Percentiles rank a stretch among this genome's conserved stretches.
These are phyloP conservation scores for Globisporangium carolinianum DNA, from an alignment of 352 stramenopile species.

Conservation along the genomic window DNA sequence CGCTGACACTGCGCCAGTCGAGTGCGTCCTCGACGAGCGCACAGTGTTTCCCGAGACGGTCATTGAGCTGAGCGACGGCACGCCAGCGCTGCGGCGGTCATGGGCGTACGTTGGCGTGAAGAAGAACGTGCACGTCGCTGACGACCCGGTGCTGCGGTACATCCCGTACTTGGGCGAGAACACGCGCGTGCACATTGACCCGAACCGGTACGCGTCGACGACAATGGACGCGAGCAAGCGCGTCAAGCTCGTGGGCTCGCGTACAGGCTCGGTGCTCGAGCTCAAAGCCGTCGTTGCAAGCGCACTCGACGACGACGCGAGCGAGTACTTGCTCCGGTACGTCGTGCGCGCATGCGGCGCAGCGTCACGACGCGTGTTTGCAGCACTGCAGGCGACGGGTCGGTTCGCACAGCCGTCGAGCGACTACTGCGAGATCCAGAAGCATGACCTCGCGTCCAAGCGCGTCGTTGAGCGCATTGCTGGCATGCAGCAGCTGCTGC, in stretches of 20 bases:
- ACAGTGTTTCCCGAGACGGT: conserved; percentile 43
- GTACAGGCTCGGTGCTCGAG: conserved; percentile 12
- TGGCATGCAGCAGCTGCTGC: conserved; percentile 11
- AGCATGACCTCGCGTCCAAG: conserved; percentile 20
- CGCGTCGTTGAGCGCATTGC: conserved; percentile 18
- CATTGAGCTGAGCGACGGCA: conserved; percentile 33
- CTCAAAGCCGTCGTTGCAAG: conserved; percentile 29
- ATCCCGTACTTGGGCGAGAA: conserved; percentile 87
- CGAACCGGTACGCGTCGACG: conserved; percentile 47
- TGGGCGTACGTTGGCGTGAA: conserved; percentile 67
- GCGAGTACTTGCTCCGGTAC: conserved; percentile 51
- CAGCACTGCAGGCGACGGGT: conserved; percentile 22
- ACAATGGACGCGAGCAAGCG: conserved; percentile 52
- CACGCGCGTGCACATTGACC: conserved; percentile 43
- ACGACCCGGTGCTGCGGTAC: conserved; percentile 82
- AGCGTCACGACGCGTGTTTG: conserved; percentile 35
- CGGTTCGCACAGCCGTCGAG: conserved; percentile 27
- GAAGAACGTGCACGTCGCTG: conserved; percentile 67
- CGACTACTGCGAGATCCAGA: conserved; percentile 44
- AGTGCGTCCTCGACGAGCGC: conserved; percentile 8
- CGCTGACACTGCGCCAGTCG: background rate
- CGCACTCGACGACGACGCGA: conserved; percentile 47
- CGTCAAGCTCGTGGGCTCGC: conserved; percentile 31
- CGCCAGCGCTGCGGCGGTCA: conserved; percentile 37
- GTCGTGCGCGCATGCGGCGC: conserved; percentile 37